Base-by-base conservation (phyloP, 768 basidiomycete genomes). In the Trametes punicea region DNA sequence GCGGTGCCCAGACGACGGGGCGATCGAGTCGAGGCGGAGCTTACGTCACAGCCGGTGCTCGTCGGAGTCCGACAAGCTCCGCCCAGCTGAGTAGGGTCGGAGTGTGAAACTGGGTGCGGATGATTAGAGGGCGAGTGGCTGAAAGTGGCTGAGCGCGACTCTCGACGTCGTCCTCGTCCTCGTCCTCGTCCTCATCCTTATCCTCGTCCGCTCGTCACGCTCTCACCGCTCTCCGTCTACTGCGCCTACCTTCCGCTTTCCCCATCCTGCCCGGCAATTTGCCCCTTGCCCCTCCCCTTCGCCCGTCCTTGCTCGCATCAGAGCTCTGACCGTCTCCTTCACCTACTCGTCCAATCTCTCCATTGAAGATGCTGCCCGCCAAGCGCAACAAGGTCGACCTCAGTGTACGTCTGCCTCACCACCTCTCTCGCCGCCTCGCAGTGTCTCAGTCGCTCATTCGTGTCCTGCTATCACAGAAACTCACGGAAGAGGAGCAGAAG, bases 361-460 rank as follows among this genome's bases (percentile, higher is more conserved):
- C 52, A 46, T 31, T 41, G 18, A 33, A 33, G 44, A 92, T 93
- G 88, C 81, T 84, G 51, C 88, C 91, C 46, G 77, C 79, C 57
- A 82, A 80, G 74, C 87, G 87, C 72, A 93, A 95, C 75, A 96
- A 97, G 81, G 79, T 96, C 74, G 95, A 97, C 77, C 81, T 96
- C 74, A 92, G 87, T 74, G 94, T 95, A 68, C 69, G 90, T 74
- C 61, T 56, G 53, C 26, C 51, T 26, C 1, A 20, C n/a, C 42
- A 8, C 25, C 25, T 46, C 13, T 39, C 51, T 38, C 74, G 56
- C 11, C 10, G 40, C 15, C 25, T 21, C 40, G 40, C 6, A 21
- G 11, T 10, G 40, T 38, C 36, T 34, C 48, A 39, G 38, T 25
- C n/a, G n/a, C 39, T 30, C 7, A 25, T 30, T 3, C 15, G 5